These are phyloP conservation scores for Thraustochytrium striatum DNA, from an alignment of 352 stramenopile species.

Conservation along the genomic window DNA sequence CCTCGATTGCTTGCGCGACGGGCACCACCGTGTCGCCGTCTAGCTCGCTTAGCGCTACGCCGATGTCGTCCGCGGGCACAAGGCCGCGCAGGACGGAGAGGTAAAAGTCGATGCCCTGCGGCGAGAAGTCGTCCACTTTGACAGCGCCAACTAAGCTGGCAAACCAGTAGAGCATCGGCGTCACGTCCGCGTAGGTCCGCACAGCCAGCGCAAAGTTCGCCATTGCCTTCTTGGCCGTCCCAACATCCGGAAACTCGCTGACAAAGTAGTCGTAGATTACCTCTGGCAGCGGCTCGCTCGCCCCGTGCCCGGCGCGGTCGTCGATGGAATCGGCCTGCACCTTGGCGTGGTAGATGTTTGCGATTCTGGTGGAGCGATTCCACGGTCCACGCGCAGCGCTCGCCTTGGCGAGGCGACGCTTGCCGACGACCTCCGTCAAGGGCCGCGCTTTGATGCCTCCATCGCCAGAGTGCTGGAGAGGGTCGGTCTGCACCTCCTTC, in stretches of 20 bases:
- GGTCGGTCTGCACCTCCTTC: constrained; percentile 2
- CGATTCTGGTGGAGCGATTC: constrained; percentile 13
- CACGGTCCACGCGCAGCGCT: constrained; percentile 11
- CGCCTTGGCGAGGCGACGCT: not conserved
- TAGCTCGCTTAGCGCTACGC: not conserved
- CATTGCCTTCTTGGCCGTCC: not conserved
- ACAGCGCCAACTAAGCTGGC: constrained; percentile 14
- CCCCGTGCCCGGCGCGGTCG: constrained; percentile 30
- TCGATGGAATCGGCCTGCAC: constrained; percentile 40
- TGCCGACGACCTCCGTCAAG: constrained; percentile 9
- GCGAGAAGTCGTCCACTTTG: not conserved
- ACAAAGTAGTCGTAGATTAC: constrained; percentile 48
- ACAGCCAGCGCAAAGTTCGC: not conserved
- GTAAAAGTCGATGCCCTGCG: constrained; percentile 6
- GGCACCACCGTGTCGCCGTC: not conserved
- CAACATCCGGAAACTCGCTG: constrained; percentile 5
- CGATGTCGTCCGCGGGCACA: not conserved
- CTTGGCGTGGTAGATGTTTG: constrained; percentile 13
- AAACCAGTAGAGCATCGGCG: constrained; percentile 19
- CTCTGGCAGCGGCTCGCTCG: constrained; percentile 29
- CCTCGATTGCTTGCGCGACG: not conserved
- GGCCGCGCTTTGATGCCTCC: not conserved
- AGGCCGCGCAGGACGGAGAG: not conserved
- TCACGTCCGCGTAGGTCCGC: not conserved
- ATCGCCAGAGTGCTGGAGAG: not conserved